Conservation (phyloP, 1,139 yeast species). For the Arxiozyma slooffiae region DNA sequence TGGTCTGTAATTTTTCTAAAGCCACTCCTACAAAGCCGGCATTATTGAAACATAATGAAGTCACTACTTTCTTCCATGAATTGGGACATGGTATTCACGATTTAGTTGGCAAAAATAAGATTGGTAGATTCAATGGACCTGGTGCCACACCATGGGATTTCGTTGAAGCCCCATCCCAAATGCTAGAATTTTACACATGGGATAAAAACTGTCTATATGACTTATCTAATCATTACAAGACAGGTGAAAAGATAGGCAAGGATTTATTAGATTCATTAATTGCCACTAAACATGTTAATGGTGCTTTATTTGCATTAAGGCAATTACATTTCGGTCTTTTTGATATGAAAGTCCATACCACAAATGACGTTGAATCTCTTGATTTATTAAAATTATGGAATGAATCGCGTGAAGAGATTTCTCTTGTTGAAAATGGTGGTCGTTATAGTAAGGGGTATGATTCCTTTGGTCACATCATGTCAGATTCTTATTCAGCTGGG, state of each 20-base stretch:
- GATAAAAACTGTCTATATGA: slow-evolving; percentile 47
- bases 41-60: slow-evolving; percentile 66
- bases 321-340: slow-evolving; percentile 71
- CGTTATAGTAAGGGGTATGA: slow-evolving; percentile 54
- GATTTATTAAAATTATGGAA: slow-evolving; percentile 56
- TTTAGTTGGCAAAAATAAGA: slow-evolving; percentile 54
- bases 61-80: slow-evolving; percentile 80
- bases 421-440: slow-evolving; percentile 49
- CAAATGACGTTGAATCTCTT: slow-evolving; percentile 34
- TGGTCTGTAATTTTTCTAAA: slow-evolving; percentile 78
- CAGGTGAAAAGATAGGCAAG: slow-evolving; percentile 50
- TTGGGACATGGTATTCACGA: slow-evolving; percentile 85
- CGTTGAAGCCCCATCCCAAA: slow-evolving; percentile 84
- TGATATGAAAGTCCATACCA: slow-evolving; percentile 62
- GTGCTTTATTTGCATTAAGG: slow-evolving; percentile 58
- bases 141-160: slow-evolving; percentile 73
- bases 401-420: slow-evolving; percentile 46
- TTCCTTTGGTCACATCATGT: slow-evolving; percentile 66
- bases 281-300: slow-evolving; percentile 63
- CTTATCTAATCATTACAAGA: slow-evolving; percentile 57
- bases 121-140: slow-evolving; percentile 59
- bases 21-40: slow-evolving; percentile 66
- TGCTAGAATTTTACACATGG: slow-evolving; percentile 89
- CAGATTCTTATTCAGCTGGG: slow-evolving; percentile 79
- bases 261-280: slow-evolving; percentile 52